Conservation (phyloP, 345 rosid species). For the Dipteronia sinensis region DNA sequence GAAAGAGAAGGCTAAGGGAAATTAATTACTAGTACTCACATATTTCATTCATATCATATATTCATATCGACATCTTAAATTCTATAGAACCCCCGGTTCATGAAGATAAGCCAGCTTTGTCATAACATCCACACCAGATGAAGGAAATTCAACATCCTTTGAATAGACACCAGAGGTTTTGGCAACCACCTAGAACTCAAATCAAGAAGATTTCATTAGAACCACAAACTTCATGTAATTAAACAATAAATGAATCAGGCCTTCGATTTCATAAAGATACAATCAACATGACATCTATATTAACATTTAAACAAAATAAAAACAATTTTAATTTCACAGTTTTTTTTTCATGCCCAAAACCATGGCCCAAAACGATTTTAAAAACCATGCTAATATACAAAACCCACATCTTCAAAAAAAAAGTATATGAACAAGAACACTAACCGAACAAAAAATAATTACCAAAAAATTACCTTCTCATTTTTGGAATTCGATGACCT, state of each 20-base stretch:
- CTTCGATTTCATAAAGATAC: slow-evolving; percentile 5
- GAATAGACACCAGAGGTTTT: slow-evolving; percentile 62
- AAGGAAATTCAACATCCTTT: slow-evolving; percentile 91
- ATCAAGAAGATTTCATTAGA: slow-evolving; percentile 7
- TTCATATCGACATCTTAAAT: slow-evolving; percentile 72
- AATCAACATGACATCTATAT: not conserved
- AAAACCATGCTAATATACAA: no score
- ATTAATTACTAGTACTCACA: slow-evolving; percentile 51
- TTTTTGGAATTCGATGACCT: no score
- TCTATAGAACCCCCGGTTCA: slow-evolving; percentile 93
- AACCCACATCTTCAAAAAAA: no score
- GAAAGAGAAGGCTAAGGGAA: slow-evolving; percentile 5
- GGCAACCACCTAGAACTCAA: slow-evolving; percentile 55
- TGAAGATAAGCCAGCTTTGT: slow-evolving; percentile 93
- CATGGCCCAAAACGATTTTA: no score
- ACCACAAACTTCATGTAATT: slow-evolving; percentile 8
- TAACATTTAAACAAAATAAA: not conserved
- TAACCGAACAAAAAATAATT: no score
- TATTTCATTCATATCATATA: slow-evolving; percentile 85
- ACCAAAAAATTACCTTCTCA: no score
- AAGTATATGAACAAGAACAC: no score
- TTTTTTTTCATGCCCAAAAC: no score
- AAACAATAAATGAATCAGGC: slow-evolving; percentile 11
- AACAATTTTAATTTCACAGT: no score
- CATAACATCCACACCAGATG: slow-evolving; percentile 93